Base-by-base conservation (phyloP, 2,329 filamentous ascomycete species). In the Pseudogymnoascus sp. region DNA sequence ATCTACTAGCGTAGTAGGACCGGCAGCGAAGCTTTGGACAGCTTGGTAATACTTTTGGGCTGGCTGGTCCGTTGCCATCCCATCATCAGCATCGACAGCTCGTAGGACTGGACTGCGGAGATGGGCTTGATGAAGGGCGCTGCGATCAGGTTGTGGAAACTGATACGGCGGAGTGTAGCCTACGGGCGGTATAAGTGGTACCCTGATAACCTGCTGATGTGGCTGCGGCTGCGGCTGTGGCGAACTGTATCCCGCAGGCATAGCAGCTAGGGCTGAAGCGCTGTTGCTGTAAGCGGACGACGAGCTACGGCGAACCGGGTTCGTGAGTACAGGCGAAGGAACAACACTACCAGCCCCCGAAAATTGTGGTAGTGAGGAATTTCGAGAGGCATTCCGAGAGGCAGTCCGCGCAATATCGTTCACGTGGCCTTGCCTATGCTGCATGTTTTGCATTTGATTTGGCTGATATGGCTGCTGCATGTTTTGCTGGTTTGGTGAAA, bases 41-140 rank as follows among this genome's bases (percentile, higher is more conserved):
- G 79, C 82, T 65, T 87, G 84, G 68, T 88, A 90, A 60, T 60
- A 71, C 66, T 63, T 72, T 4, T 65, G 67, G 9, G 61, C 45
- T 16, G 69, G 30, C 5, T 66, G 66, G 4, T 65, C 62, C 16
- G 72, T 28, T 9, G 75, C 68, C 38, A 69, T 69, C 28, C 61
- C 19, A 55, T 62, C 60, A 11, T 60, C n/a, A 33, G 60, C 2
- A 42, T 64, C 64, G 16, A 63, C 58, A 14, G 68, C 60, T 14
- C 68, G 61, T 19, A 82, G 75, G 0, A 75, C 66, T 3, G 84
- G 84, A 66, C 80, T 84, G 23, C 79, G 78, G 28, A 86, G 74
- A 68, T 84, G 76, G 49, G 80, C 79, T 71, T 86, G 83, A 67
- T 88, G 85, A 6, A 87, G 74, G n/a, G 78, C 80, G 28, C 76